Evolutionary conservation across 1,284 basidiomycete genomes (phyloP), one percentile per base, ranked within the genome.

Genomic region (Puccinia novopanici): DNA sequence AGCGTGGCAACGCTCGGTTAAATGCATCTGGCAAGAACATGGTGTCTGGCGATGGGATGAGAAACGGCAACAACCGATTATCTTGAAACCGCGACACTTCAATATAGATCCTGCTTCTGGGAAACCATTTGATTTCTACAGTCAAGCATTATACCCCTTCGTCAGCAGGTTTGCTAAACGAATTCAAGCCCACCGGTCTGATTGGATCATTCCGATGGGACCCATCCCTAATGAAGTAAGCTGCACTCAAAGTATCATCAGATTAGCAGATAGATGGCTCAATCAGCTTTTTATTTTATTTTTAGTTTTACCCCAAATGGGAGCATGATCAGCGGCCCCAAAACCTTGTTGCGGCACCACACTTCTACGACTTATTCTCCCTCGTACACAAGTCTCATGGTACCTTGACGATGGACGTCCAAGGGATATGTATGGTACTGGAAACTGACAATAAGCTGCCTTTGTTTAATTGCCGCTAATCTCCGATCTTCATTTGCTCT

Each of bases 31-130:
- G 95, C 91, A 93, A 83, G 89, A 91, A 87, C 95, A 98, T 83
- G 94, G 93, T 17, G 93, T 98, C 0, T 99, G 96, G 96, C 90
- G 91, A 0, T 98, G 92, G 92, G 91, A 94, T 84, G 87, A 87
- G 13, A 87, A 88, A 34, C 92, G 91, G 83, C 86, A 90, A 10
- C 88, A 90, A 80, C 91, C 91, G 0, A 90, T 96, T 0, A 90
- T 93, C 0, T 87, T 98, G 65, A 89, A 92, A 76, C 92, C 95
- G 84, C 92, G 90, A 83, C 98, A 98, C 86, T 99, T 99, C 84
- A 86, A 88, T 27, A 90, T 90, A 80, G 87, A 93, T 85, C 91
- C 90, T 5, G 85, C 84, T 84, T 91, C 88, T 19, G 89, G 88
- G 45, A 87, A 88, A 81, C 89, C 90, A 87, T 90, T 91, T 48